Percentiles rank a stretch among this genome's conserved stretches.
These are phyloP conservation scores for Grosmannia clavigera DNA, from an alignment of 2,329 filamentous ascomycete species.

Conservation along the genomic window DNA sequence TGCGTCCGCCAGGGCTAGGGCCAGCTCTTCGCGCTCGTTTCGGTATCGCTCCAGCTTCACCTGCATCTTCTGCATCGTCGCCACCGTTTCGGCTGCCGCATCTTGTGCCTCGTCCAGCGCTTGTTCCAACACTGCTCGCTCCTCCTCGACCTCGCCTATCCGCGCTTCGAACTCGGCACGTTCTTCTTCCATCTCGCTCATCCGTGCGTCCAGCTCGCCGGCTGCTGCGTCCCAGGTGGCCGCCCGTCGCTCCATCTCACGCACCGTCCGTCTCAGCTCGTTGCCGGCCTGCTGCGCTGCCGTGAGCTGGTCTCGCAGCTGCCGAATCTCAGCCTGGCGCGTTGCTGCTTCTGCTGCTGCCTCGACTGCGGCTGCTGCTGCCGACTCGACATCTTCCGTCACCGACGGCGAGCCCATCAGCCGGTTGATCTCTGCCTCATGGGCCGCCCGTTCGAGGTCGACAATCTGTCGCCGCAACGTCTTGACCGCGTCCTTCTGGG, in stretches of 20 bases:
- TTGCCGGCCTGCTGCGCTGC: conserved; percentile 16
- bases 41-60: conserved; percentile 39
- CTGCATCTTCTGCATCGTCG: conserved; percentile 23
- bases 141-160: conserved; percentile 45
- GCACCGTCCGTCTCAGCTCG: conserved; percentile 23
- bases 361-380: conserved; percentile 8
- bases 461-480: conserved; percentile 51
- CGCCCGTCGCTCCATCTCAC: conserved; percentile 9
- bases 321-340: conserved; percentile 11
- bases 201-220: conserved; percentile 26
- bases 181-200: conserved; percentile 42
- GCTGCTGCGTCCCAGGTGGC: conserved; percentile 16
- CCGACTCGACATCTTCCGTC: conserved; percentile 33
- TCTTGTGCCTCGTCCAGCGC: conserved; percentile 43
- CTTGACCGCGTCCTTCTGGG: conserved; percentile 50
- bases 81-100: conserved; percentile 36
- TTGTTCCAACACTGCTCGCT: conserved; percentile 44
- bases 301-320: conserved; percentile 37
- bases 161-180: conserved; percentile 39
- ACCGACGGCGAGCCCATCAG: conserved; percentile 29
- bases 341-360: neutral
- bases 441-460: conserved; percentile 54
- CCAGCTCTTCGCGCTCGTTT: conserved; percentile 31
- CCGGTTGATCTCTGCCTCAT: conserved; percentile 46
- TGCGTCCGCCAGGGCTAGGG: conserved; percentile 21